Evolutionary conservation across 164 flowering plant genomes (phyloP), one percentile per base, ranked within the genome.

Genomic region (Annona cherimola): DNA sequence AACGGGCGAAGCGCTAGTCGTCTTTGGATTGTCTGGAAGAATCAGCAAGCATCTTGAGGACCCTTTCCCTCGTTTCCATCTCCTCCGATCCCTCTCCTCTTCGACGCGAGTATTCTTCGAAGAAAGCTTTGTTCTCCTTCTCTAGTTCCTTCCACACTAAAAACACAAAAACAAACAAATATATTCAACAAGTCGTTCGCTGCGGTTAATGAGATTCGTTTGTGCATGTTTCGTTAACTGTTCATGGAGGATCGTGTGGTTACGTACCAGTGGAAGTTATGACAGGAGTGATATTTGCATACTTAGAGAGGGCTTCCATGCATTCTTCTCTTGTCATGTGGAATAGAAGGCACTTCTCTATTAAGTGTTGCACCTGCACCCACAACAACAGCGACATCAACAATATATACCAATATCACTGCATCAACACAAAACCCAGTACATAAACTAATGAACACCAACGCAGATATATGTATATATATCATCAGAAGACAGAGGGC

Each of bases 341-440:
- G 82, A 89, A 91, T 39, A 89, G 40, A 3, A 93, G 66, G 71
- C 98, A 93, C 84, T 86, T 86, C 81, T 93, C 98, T 64, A 93
- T 91, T 78, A 93, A 76, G 77, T 88, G 94, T 43, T 93, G 98
- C 76, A 93, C 94, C 97, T 91, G n/a, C n/a, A n/a, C n/a, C n/a
- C n/a, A n/a, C n/a, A n/a, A n/a, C n/a, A n/a, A n/a, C n/a, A n/a
- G n/a, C n/a, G n/a, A n/a, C n/a, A n/a, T n/a, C n/a, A n/a, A n/a
- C n/a, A n/a, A n/a, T n/a, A n/a, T n/a, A n/a, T n/a, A n/a, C n/a
- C n/a, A n/a, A n/a, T n/a, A n/a, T n/a, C n/a, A n/a, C n/a, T n/a
- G n/a, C n/a, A n/a, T n/a, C n/a, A n/a, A n/a, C n/a, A n/a, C n/a
- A 74, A 59, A 35, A 46, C 14, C 20, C 54, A 45, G 43, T 2